Base-by-base conservation (phyloP, 2,329 filamentous ascomycete species). In the Colletotrichum cordylinicola region DNA sequence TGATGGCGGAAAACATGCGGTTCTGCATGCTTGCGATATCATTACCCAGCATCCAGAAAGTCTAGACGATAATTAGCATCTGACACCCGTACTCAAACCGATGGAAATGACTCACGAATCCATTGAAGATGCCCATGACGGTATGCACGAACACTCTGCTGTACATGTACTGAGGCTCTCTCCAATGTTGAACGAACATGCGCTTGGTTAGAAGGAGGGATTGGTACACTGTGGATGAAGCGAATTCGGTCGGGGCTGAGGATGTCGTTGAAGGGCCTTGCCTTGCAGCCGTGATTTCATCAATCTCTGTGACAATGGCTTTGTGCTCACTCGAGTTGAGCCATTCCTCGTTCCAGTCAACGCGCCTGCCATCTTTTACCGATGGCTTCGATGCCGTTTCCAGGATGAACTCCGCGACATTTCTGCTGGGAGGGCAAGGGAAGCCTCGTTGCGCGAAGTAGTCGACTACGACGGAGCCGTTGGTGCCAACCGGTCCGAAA, bases 281-380 rank as follows among this genome's bases (percentile, higher is more conserved):
- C 29, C 37, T 66, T 18, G 76, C 75, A n/a, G 70, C 33, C 79
- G 91, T 91, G 77, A 94, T 88, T 4, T 87, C 86, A 55, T 92
- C 87, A 72, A 96, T 95, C 79, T 96, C 93, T 13, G 90, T 84
- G 8, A 92, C 83, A 21, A 95, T 85, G 2, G 84, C 82, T 39
- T 87, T 85, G 75, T 91, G 91, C 80, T 95, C 89, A 13, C 90
- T 85, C 0, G 93, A 95, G 60, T 90, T 90, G 31, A 86, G 85
- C 94, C 94, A 96, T 81, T 95, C 93, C 43, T 94, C 90, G 80
- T 94, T 93, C 94, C 94, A 96, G 80, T 95, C 89, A 58, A 94
- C 77, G 69, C 83, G 84, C 24, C 82, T 84, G 8, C 83, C 84
- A 24, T 85, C 83, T 24, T 80, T 82, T 52, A 74, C 80, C 37